A percentile compares a stretch with the other conserved stretches of the same genome.
Conservation (phyloP, 495 filamentous ascomycete genomes). For the Penicillium simplicissimum region DNA sequence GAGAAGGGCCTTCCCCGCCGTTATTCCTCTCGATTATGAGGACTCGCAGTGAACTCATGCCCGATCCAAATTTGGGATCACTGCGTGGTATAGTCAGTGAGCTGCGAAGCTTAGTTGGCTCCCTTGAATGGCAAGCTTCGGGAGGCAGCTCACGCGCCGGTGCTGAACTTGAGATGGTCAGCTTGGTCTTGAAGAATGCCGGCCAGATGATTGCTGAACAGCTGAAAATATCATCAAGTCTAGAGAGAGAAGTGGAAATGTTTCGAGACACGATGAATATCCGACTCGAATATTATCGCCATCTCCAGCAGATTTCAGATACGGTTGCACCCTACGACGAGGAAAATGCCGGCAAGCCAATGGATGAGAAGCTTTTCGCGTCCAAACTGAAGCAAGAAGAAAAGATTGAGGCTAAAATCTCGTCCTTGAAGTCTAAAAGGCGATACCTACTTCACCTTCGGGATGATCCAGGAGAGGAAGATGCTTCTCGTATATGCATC, state of each 20-base stretch:
- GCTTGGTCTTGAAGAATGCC: slow-evolving; percentile 53
- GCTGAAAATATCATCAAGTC: slow-evolving; percentile 55
- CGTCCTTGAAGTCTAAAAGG: slow-evolving; percentile 63
- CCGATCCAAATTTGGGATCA: slow-evolving; percentile 57
- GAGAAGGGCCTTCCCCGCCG: slow-evolving; percentile 70
- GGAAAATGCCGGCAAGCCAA: slow-evolving; percentile 47
- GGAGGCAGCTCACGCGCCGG: slow-evolving; percentile 61
- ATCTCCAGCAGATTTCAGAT: slow-evolving; percentile 86
- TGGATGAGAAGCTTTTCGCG: slow-evolving; percentile 39
- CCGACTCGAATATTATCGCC: slow-evolving; percentile 83
- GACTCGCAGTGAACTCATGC: slow-evolving; percentile 56
- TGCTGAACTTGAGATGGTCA: slow-evolving; percentile 63
- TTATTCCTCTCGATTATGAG: slow-evolving; percentile 63
- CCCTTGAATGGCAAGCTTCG: slow-evolving; percentile 61
- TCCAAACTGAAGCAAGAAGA: slow-evolving; percentile 49
- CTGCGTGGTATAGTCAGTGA: slow-evolving; percentile 68
- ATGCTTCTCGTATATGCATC: slow-evolving; percentile 64
- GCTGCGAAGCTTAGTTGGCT: slow-evolving; percentile 61
- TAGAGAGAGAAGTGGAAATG: slow-evolving; percentile 73
- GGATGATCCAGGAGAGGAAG: slow-evolving; percentile 57
- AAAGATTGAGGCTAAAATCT: slow-evolving; percentile 52
- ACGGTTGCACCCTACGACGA: slow-evolving; percentile 73
- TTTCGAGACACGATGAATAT: slow-evolving; percentile 79
- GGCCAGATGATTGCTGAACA: slow-evolving; percentile 65
- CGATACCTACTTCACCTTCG: slow-evolving; percentile 68